These are phyloP conservation scores for Buxus sempervirens DNA, from an alignment of 164 flowering plant species.

Conservation along the genomic window DNA sequence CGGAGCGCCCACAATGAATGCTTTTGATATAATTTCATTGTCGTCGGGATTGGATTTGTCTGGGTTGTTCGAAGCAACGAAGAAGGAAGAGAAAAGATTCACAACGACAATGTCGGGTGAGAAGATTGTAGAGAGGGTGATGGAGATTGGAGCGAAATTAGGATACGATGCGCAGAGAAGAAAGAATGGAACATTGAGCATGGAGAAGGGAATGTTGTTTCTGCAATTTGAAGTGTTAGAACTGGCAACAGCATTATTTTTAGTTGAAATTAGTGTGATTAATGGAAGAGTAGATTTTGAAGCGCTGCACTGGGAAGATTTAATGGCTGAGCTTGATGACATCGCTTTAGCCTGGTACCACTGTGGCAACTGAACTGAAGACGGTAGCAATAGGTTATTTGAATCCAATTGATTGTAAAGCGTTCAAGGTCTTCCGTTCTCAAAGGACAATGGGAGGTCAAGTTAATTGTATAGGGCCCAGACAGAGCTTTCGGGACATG, in stretches of 20 bases:
- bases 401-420: too few species aligned
- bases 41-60: conserved; percentile 72
- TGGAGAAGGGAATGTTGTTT: conserved; percentile 36
- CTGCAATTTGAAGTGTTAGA: conserved; percentile 33
- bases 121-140: conserved; percentile 35
- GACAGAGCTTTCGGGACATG: too few species aligned
- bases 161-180: conserved; percentile 38
- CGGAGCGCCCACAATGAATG: conserved; percentile 30
- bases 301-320: conserved; percentile 39
- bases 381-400: too few species aligned
- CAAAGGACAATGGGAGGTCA: too few species aligned
- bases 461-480: too few species aligned
- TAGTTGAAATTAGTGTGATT: conserved; percentile 42
- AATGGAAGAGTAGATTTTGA: conserved; percentile 30
- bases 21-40: conserved; percentile 69
- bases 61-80: conserved; percentile 44
- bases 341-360: conserved; percentile 40
- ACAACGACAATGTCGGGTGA: conserved; percentile 29
- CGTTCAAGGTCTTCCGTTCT: too few species aligned
- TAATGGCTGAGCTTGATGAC: conserved; percentile 41
- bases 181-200: conserved; percentile 25
- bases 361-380: not conserved
- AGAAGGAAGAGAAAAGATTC: conserved; percentile 43
- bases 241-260: conserved; percentile 24
- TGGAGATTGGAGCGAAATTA: conserved; percentile 33